Conservation (phyloP, 2,329 filamentous ascomycete genomes). For the Scedosporium dehoogii region DNA sequence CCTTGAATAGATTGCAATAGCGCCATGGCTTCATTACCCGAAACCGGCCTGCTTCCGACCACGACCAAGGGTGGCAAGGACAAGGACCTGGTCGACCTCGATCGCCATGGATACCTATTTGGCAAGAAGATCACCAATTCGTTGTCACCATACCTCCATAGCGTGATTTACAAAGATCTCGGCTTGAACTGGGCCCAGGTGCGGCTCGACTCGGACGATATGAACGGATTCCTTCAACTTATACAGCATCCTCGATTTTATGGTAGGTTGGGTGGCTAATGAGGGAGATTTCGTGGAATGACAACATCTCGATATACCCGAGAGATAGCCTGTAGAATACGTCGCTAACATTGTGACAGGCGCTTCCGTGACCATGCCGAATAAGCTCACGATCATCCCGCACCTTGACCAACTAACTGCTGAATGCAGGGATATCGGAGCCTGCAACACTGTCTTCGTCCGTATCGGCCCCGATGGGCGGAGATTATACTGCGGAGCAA, state of each 20-base stretch:
- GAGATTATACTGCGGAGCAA: constrained; percentile 57
- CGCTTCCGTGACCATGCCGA: constrained; percentile 72
- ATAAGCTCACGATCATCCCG: constrained; percentile 67
- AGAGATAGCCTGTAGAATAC: not conserved
- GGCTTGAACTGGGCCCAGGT: constrained; percentile 40
- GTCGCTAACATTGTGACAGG: constrained; percentile 26
- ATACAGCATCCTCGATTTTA: constrained; percentile 50
- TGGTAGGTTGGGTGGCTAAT: constrained; percentile 28
- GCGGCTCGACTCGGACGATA: constrained; percentile 41
- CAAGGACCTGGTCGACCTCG: constrained; percentile 16
- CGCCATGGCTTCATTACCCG: not conserved
- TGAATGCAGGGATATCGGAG: constrained; percentile 63
- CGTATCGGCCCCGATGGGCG: constrained; percentile 35
- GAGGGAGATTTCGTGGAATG: not conserved
- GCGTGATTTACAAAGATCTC: constrained; percentile 40
- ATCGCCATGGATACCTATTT: constrained; percentile 45
- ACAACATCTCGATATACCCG: not conserved
- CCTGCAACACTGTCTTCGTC: constrained; percentile 71
- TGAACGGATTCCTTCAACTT: constrained; percentile 38
- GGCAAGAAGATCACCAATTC: constrained; percentile 46
- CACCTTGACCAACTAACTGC: constrained; percentile 64
- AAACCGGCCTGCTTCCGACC: not conserved
- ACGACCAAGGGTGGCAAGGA: constrained; percentile 6
- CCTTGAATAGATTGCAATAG: not conserved
- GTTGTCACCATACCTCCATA: constrained; percentile 44